A percentile compares a stretch with the other conserved stretches of the same genome.
Conservation (phyloP, 176 grass and related monocot species). For the Guadua angustifolia region DNA sequence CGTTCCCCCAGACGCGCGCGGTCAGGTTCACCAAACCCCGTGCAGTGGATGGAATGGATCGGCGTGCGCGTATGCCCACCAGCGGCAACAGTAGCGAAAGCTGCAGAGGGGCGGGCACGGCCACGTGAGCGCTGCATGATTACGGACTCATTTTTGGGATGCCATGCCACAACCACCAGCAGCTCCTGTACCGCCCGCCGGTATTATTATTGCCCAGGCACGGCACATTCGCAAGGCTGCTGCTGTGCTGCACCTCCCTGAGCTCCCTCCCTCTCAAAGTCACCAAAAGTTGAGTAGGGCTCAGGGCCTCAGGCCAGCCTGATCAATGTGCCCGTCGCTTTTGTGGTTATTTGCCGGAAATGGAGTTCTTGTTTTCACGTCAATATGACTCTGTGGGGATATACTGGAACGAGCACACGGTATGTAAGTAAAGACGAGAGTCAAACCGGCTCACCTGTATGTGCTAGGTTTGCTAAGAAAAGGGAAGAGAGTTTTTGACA, state of each 20-base stretch:
- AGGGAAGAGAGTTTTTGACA: too few species aligned
- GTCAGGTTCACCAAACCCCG: conserved; percentile 16
- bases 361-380: neutral
- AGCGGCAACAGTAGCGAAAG: conserved; percentile 36
- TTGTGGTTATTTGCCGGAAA: neutral
- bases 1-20: neutral
- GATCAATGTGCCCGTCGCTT: neutral
- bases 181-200: conserved; percentile 41
- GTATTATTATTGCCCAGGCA: conserved; percentile 41
- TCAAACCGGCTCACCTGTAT: too few species aligned
- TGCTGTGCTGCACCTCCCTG: too few species aligned
- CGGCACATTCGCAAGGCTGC: conserved; percentile 40
- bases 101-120: conserved; percentile 33
- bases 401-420: neutral
- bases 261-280: neutral
- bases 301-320: neutral
- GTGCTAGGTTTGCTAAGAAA: too few species aligned
- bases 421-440: too few species aligned
- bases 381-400: neutral
- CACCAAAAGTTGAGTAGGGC: conserved; percentile 25
- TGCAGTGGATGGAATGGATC: neutral
- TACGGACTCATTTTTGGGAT: conserved; percentile 39
- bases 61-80: neutral
- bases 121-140: conserved; percentile 50
- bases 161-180: conserved; percentile 45